phyloP scores from a whole-genome alignment of 163 green algal genomes.

The Prototheca cutis region DNA sequence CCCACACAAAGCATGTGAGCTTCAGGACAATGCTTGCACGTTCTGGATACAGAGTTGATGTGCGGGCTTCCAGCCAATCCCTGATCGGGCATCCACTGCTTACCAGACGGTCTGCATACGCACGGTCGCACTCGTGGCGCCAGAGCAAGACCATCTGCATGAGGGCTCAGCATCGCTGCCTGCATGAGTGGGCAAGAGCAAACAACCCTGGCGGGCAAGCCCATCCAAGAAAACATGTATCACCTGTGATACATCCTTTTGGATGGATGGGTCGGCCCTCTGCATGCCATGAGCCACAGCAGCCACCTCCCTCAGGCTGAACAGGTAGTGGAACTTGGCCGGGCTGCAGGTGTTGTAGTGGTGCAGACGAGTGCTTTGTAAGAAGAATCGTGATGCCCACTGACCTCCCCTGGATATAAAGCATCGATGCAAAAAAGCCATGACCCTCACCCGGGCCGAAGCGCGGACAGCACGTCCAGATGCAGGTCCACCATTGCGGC shows the following conservation, averaged over 20 bases:
- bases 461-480: neutral
- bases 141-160: conserved; percentile 62
- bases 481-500: conserved; percentile 18
- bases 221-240: too few species aligned
- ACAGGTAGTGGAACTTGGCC: conserved; percentile 92
- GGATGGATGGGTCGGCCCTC: conserved; percentile 10
- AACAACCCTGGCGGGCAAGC: too few species aligned
- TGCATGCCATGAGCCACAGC: conserved; percentile 48
- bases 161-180: neutral
- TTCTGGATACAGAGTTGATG: too few species aligned
- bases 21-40: too few species aligned
- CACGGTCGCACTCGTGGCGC: conserved; percentile 79
- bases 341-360: conserved; percentile 17
- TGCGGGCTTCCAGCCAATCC: too few species aligned
- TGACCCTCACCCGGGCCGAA: neutral
- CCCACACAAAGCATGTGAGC: too few species aligned
- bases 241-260: neutral
- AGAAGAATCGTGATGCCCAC: neutral
- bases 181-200: too few species aligned
- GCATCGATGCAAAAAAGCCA: too few species aligned
- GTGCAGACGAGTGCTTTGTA: neutral
- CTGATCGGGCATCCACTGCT: conserved; percentile 25
- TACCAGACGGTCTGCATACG: conserved; percentile 78
- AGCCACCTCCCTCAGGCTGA: conserved; percentile 77
- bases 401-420: neutral